Evolutionary conservation across 2,329 filamentous ascomycete genomes (phyloP).

Genomic region (Tolypocladium tundrense): DNA sequence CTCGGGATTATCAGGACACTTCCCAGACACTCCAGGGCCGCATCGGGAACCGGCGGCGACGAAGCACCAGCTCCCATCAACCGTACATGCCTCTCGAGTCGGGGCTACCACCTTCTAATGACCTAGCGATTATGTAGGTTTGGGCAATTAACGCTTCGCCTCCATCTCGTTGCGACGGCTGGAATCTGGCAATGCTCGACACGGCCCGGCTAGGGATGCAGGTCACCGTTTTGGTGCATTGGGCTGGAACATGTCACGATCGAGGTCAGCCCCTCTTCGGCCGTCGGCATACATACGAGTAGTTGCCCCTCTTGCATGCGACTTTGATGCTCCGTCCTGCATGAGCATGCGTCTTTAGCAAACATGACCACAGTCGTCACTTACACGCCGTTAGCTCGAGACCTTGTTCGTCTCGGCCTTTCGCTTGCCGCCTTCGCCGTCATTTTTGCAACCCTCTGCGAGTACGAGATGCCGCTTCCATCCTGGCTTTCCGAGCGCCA

Average conservation of each 20-base stretch:
- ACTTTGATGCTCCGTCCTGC: neutral
- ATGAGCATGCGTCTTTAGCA: neutral
- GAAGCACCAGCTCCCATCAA: too few relatives aligned
- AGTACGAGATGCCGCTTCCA: too few relatives aligned
- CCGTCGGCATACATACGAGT: too few relatives aligned
- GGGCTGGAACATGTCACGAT: neutral
- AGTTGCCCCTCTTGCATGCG: neutral
- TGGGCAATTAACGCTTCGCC: neutral
- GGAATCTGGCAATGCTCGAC: neutral
- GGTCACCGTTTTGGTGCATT: neutral
- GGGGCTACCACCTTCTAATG: too few relatives aligned
- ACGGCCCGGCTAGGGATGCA: neutral
- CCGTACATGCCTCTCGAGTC: too few relatives aligned
- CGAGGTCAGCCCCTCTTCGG: neutral
- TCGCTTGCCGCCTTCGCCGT: neutral
- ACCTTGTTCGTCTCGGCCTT: neutral
- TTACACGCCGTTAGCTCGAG: neutral
- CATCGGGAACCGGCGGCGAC: too few relatives aligned
- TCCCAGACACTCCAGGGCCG: too few relatives aligned
- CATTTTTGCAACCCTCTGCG: neutral
- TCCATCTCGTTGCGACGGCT: neutral
- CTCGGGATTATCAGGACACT: too few relatives aligned
- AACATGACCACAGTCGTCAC: neutral
- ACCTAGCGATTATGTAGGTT: neutral
- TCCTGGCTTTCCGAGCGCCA: neutral